Base-by-base conservation (phyloP, 441 rosid species). In the Populus hybrid region DNA sequence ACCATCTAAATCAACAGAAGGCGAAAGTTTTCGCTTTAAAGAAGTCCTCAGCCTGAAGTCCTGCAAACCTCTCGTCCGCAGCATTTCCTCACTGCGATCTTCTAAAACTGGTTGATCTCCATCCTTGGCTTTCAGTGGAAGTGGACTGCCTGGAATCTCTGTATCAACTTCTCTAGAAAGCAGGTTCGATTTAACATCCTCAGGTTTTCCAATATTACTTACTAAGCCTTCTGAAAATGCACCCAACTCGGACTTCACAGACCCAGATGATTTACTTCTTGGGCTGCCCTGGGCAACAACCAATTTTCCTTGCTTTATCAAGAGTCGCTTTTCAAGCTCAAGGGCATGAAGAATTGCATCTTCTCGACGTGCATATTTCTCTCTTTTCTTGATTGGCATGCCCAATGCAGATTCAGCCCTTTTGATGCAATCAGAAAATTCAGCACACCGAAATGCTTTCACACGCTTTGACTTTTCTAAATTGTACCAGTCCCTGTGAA, bases 261-360 rank as follows among this genome's bases (percentile, higher is more conserved):
- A 78, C 69, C 83, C 81, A 79, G 87, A 77, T 77, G 86, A 81
- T 72, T 84, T 79, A 69, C 82, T 87, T 80, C 75, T 86, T 68
- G 66, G 79, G 56, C 63, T 83, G 68, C 82, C 87, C 81, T 76
- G 71, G 77, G 75, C 26, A 7, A 64, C 74, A 77, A 78, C 82
- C 2, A 77, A 71, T 77, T 87, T 89, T 74, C 88, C 93, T 85
- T 90, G 91, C 80, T 84, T 91, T 80, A 75, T 85, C 83, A 86
- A 76, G 61, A 90, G 76, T 82, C 90, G 87, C 87, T 89, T 94
- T 86, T 97, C 99, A 68, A 97, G 97, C 81, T 97, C 99, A 80
- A 97, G 98, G 4, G 98, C 98, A 81, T 97, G 99, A 67, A 94
- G 96, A 83, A 97, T 94, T 26, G 99, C 99, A 84, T 97, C 99